These are phyloP conservation scores for Shiraia sp. DNA, from an alignment of 2,329 filamentous ascomycete species.

Conservation along the genomic window DNA sequence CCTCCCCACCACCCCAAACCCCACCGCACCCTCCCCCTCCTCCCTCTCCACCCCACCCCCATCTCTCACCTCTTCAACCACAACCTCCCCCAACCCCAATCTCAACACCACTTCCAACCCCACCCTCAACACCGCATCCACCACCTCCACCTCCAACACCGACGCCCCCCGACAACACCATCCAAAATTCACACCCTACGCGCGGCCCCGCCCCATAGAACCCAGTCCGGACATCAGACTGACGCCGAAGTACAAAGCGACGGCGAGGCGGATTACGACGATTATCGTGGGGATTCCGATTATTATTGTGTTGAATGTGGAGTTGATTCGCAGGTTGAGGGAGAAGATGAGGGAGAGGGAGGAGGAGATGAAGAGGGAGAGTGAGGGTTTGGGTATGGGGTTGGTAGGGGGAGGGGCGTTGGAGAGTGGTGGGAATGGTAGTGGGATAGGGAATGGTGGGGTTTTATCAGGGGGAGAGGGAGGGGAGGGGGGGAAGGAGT, in stretches of 20 bases:
- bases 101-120: slow-evolving; percentile 7
- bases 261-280: slow-evolving; percentile 33
- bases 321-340: slow-evolving; percentile 32
- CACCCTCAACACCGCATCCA: slow-evolving; percentile 4
- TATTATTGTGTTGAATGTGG: slow-evolving; percentile 37
- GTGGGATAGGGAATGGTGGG: too few relatives aligned
- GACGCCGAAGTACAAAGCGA: slow-evolving; percentile 38
- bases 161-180: not conserved
- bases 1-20: slow-evolving; percentile 7
- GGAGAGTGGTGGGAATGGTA: too few relatives aligned
- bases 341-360: slow-evolving; percentile 17
- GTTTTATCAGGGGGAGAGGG: too few relatives aligned
- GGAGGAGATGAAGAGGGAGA: not conserved
- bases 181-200: not conserved
- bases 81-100: slow-evolving; percentile 7
- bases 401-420: too few relatives aligned
- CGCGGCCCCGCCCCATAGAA: slow-evolving; percentile 17
- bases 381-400: not conserved
- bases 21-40: not conserved
- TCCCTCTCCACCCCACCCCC: slow-evolving; percentile 2
- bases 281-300: slow-evolving; percentile 43
- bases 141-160: slow-evolving; percentile 6
- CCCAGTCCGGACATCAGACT: slow-evolving; percentile 23
- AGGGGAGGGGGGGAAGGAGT: too few relatives aligned
- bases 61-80: slow-evolving; percentile 2